Conservation (phyloP, 768 basidiomycete species). For the Lentinus tigrinus region DNA sequence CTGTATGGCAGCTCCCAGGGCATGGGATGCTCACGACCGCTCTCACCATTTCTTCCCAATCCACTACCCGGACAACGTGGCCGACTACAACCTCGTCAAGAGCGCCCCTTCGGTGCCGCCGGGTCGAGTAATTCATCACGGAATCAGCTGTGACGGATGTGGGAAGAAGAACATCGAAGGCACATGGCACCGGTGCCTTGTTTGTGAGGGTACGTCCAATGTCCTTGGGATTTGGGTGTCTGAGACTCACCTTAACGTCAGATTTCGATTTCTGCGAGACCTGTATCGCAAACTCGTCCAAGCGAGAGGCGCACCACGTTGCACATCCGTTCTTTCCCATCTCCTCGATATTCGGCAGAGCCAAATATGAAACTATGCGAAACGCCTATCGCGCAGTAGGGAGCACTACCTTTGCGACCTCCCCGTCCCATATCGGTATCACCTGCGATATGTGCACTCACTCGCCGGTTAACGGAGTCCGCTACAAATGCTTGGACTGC, state of each 20-base stretch:
- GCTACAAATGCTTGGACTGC: constrained; percentile 60
- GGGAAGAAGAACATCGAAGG: constrained; percentile 13
- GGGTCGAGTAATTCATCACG: constrained; percentile 36
- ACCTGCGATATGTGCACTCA: neutral
- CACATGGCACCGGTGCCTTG: constrained; percentile 45
- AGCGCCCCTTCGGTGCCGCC: neutral
- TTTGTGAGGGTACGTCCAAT: constrained; percentile 50
- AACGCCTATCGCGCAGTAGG: neutral
- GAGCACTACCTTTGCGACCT: neutral
- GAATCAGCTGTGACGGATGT: constrained; percentile 66
- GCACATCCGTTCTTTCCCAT: constrained; percentile 24
- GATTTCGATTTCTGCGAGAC: constrained; percentile 22
- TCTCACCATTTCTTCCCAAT: constrained; percentile 18
- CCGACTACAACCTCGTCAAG: constrained; percentile 5
- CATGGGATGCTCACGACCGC: constrained; percentile 4
- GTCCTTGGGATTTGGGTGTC: no score
- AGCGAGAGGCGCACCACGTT: constrained; percentile 8
- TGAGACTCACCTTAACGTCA: neutral
- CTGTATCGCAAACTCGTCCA: constrained; percentile 8
- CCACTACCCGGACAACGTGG: neutral
- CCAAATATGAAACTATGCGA: constrained; percentile 4
- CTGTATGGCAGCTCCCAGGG: constrained; percentile 11
- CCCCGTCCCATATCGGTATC: neutral
- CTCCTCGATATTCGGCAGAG: neutral
- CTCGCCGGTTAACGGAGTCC: neutral